A percentile compares a stretch with the other conserved stretches of the same genome.
These are phyloP conservation scores for Aurantiochytrium sp. DNA, from an alignment of 108 stramenopile species.

Conservation along the genomic window DNA sequence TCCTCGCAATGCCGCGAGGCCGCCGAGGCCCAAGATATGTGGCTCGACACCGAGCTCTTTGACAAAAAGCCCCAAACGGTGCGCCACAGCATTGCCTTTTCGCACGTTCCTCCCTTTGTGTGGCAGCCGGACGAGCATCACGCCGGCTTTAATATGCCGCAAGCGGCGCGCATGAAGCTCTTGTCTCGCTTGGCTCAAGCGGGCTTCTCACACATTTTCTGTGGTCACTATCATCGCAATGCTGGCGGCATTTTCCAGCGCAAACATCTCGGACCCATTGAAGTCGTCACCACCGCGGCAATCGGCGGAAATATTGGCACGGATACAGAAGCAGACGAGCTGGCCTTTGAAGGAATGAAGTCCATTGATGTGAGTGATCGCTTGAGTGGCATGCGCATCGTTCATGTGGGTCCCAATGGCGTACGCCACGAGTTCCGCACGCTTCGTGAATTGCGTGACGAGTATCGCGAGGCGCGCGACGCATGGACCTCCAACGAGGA, in stretches of 20 bases:
- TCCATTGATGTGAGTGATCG: not conserved
- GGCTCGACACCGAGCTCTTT: not conserved
- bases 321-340: not conserved
- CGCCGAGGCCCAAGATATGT: not conserved
- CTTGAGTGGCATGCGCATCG: not conserved
- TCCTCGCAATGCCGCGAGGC: not conserved
- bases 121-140: not conserved
- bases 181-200: not conserved
- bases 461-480: not conserved
- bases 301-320: not conserved
- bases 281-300: not conserved
- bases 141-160: not conserved
- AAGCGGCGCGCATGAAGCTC: not conserved
- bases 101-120: conserved; percentile 9
- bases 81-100: not conserved
- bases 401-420: not conserved
- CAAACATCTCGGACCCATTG: not conserved
- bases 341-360: not conserved
- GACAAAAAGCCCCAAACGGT: no score
- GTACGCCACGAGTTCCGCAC: not conserved
- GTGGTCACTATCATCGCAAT: conserved; percentile 14
- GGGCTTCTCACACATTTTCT: not conserved
- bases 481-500: not conserved
- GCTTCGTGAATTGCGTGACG: not conserved
- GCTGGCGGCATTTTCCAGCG: not conserved